Evolutionary conservation across 148 eudicot species (phyloP), one percentile per base, ranked within the genome.

Genomic region (Rhododendron simsii): DNA sequence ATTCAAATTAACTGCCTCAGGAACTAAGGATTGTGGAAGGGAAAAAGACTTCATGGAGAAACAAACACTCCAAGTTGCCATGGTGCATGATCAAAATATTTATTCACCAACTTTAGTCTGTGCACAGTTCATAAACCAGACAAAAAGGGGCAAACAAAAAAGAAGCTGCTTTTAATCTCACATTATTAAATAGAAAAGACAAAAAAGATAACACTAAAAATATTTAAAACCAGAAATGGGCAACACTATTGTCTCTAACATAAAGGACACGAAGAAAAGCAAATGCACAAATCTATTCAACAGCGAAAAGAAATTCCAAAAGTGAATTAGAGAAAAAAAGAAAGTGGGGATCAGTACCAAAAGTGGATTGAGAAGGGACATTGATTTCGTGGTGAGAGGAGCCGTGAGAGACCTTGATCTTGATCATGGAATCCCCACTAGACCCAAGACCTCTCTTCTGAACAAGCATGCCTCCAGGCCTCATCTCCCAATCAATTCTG

Each of bases 401-500:
- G 69, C 80, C 87, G 83, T 85, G 86, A 39, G 87, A 88, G 83
- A 86, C 86, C 83, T 88, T 88, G 87, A 93, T 88, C 86, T 90
- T 88, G 82, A 88, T 89, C 16, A 80, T 47, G 11, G 88, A 87
- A 61, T 78, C 73, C 45, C 73, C 76, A 81, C 75, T 78, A 81
- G 80, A 84, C 71, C 78, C 89, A 82, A 89, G 74, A 57, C 86
- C 85, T 83, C 93, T 91, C 84, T 78, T 93, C 83, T 93, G 95
- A 23, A 93, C 91, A 67, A 90, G 85, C 92, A 91, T 88, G 1
- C 95, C 95, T 37, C 92, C 86, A 16, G 93, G 91, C 44, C 92
- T 89, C 83, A 88, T 86, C 87, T 90, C 90, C 91, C 91, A 87
- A 81, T 88, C 93, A 18, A 84, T 84, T n/a, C 65, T 57, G 33